Conservation (phyloP, 495 filamentous ascomycete species). For the Hypoxylon fuscum region DNA sequence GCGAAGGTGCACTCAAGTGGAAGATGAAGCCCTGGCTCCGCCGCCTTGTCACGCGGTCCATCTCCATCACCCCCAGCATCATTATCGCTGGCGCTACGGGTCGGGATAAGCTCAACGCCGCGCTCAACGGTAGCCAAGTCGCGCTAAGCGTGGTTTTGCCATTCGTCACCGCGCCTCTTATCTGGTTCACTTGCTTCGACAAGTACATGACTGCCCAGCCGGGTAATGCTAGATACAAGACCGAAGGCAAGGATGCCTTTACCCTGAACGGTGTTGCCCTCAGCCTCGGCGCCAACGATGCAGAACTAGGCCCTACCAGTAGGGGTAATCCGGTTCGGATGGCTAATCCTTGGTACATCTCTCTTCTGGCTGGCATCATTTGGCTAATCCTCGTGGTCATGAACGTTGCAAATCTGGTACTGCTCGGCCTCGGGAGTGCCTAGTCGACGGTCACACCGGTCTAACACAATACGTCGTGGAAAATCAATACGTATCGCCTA, state of each 20-base stretch:
- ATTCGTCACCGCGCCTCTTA: slow-evolving; percentile 81
- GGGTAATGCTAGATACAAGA: slow-evolving; percentile 45
- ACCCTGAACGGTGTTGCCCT: slow-evolving; percentile 25
- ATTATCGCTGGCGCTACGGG: slow-evolving; percentile 84
- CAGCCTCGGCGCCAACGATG: slow-evolving; percentile 9
- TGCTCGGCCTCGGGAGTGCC: slow-evolving; percentile 68
- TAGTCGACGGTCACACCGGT: slow-evolving; percentile 27
- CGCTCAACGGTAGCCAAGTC: slow-evolving; percentile 81
- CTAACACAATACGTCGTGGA: no score
- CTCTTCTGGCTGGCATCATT: slow-evolving; percentile 63
- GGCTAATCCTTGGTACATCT: slow-evolving; percentile 68
- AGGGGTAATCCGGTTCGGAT: slow-evolving; percentile 55
- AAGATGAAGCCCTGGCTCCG: slow-evolving; percentile 74
- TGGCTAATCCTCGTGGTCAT: slow-evolving; percentile 76
- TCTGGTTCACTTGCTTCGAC: slow-evolving; percentile 86
- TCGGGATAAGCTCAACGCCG: slow-evolving; percentile 72
- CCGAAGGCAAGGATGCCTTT: slow-evolving; percentile 34
- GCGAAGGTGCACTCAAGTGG: slow-evolving; percentile 81
- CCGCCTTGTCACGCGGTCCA: slow-evolving; percentile 72
- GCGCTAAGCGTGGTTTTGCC: slow-evolving; percentile 82
- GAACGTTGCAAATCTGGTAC: slow-evolving; percentile 76
- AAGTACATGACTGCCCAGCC: slow-evolving; percentile 79
- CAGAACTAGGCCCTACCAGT: slow-evolving; percentile 28
- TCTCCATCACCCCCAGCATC: slow-evolving; percentile 83
- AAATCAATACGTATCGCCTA: no score